phyloP scores from a whole-genome alignment of 2,329 filamentous ascomycete genomes.

The Zalaria sp. region DNA sequence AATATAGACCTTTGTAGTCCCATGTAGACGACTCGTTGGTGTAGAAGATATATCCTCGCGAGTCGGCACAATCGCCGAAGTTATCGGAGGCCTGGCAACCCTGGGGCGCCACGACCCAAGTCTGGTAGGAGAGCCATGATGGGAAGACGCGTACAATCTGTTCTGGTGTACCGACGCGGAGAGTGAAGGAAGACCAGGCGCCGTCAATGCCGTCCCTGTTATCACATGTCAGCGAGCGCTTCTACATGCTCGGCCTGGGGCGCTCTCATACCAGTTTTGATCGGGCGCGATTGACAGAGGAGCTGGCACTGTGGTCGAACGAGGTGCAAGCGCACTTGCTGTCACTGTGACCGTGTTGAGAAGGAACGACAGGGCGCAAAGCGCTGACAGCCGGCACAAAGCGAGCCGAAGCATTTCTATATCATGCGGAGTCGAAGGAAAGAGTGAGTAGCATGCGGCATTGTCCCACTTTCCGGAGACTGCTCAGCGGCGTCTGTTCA shows the following conservation, averaged over 20 bases:
- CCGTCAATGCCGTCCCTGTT: constrained; percentile 51
- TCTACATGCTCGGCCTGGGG: no score
- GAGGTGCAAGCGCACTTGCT: neutral
- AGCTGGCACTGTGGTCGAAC: neutral
- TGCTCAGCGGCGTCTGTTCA: no score
- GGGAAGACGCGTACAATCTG: constrained; percentile 43
- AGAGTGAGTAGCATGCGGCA: no score
- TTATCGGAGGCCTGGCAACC: constrained; percentile 34
- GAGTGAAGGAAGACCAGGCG: constrained; percentile 55
- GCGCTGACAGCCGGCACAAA: neutral
- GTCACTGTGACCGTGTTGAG: neutral
- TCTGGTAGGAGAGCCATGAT: constrained; percentile 56
- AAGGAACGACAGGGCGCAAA: neutral
- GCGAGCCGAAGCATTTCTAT: no score
- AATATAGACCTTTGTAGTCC: constrained; percentile 44
- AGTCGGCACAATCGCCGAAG: constrained; percentile 31
- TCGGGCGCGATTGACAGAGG: constrained; percentile 15
- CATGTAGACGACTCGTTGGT: constrained; percentile 41
- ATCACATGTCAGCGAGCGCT: constrained; percentile 1
- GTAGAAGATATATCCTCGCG: constrained; percentile 47
- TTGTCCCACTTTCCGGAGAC: no score
- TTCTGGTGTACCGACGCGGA: constrained; percentile 41
- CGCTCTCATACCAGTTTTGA: constrained; percentile 11
- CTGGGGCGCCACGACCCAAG: constrained; percentile 50
- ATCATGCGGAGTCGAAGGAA: no score